Evolutionary conservation across 345 rosid species (phyloP).

Genomic region (Gossypium rotundifolium): DNA sequence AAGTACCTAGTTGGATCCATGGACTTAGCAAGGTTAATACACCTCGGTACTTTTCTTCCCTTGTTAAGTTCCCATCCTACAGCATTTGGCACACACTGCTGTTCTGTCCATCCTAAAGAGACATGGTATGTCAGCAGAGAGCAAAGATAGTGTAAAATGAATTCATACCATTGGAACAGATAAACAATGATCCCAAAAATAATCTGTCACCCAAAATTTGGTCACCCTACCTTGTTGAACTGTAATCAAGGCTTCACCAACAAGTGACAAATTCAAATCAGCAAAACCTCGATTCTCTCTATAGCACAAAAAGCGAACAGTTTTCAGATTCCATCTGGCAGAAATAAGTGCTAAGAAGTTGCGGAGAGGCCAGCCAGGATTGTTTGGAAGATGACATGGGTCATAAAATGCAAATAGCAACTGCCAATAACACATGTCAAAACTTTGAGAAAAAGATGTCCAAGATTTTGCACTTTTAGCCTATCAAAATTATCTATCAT

Average conservation of each 20-base stretch:
- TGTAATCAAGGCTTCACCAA: slow-evolving; percentile 63
- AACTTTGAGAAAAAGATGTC: slow-evolving; percentile 12
- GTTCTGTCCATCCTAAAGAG: slow-evolving; percentile 46
- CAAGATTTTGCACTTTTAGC: neutral
- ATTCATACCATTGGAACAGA: slow-evolving; percentile 4
- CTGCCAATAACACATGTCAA: slow-evolving; percentile 30
- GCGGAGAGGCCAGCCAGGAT: slow-evolving; percentile 98
- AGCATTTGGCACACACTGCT: slow-evolving; percentile 43
- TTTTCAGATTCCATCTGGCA: slow-evolving; percentile 68
- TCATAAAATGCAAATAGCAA: slow-evolving; percentile 83
- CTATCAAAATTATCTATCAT: neutral
- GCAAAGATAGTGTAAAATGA: slow-evolving; percentile 2
- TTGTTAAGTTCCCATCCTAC: slow-evolving; percentile 90
- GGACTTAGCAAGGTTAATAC: slow-evolving; percentile 78
- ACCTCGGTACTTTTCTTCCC: slow-evolving; percentile 52
- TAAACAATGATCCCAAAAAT: slow-evolving; percentile 11
- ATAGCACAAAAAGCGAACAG: slow-evolving; percentile 66
- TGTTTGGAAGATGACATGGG: slow-evolving; percentile 79
- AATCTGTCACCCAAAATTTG: slow-evolving; percentile 29
- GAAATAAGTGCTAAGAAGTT: slow-evolving; percentile 73
- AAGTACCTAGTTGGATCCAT: slow-evolving; percentile 84
- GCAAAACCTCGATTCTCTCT: slow-evolving; percentile 91
- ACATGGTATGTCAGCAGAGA: slow-evolving; percentile 8
- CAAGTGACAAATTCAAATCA: slow-evolving; percentile 70
- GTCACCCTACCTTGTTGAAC: slow-evolving; percentile 57